phyloP scores from a whole-genome alignment of 768 basidiomycete species.

The Mycena maculata region DNA sequence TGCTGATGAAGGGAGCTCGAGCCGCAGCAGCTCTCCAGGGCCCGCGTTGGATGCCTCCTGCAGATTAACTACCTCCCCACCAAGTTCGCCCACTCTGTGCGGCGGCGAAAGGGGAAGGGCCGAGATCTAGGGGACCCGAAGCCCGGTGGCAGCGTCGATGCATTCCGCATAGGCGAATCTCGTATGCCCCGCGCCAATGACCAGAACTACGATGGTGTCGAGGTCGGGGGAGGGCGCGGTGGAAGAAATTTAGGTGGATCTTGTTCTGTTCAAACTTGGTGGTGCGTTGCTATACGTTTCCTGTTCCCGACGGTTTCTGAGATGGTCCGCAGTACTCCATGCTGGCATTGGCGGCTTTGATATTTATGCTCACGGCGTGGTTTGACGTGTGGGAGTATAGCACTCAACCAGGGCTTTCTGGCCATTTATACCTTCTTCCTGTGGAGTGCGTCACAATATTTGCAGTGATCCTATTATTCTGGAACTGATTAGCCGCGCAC shows the following conservation, averaged over 20 bases:
- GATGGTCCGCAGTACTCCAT: constrained; percentile 47
- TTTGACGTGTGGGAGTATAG: constrained; percentile 68
- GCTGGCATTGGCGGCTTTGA: constrained; percentile 61
- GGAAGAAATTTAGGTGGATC: constrained; percentile 76
- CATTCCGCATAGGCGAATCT: constrained; percentile 53
- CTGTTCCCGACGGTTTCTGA: background rate
- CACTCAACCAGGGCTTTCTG: constrained; percentile 67
- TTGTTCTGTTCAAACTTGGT: constrained; percentile 64
- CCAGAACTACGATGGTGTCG: constrained; percentile 55
- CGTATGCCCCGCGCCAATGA: constrained; percentile 54
- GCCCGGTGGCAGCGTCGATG: constrained; percentile 69
- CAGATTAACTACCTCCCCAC: constrained; percentile 70
- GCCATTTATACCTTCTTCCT: constrained; percentile 71
- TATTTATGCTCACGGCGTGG: constrained; percentile 70
- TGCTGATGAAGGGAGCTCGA: constrained; percentile 10
- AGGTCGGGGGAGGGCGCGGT: constrained; percentile 52
- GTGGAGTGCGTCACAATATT: constrained; percentile 63
- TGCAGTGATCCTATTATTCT: no score
- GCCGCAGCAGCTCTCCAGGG: constrained; percentile 32
- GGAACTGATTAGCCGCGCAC: no score
- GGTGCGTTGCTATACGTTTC: constrained; percentile 19
- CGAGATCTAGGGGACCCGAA: constrained; percentile 48
- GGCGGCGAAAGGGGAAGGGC: constrained; percentile 42
- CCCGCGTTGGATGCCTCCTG: constrained; percentile 40
- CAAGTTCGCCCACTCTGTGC: constrained; percentile 62